phyloP scores from a whole-genome alignment of 2,329 filamentous ascomycete genomes.

The Fusarium robinianum region DNA sequence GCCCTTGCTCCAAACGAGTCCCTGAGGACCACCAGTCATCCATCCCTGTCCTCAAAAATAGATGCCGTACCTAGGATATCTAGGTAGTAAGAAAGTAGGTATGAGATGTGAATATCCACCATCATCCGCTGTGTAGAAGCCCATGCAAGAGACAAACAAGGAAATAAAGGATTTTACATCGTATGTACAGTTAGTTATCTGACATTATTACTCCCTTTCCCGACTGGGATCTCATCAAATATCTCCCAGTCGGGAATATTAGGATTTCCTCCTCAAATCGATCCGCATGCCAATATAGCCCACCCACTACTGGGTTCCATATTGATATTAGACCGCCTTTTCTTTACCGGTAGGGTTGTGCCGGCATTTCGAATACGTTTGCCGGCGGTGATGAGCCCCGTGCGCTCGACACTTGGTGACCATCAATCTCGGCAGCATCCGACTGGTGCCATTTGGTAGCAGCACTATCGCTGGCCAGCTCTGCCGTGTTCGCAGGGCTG shows the following conservation, averaged over 20 bases:
- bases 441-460: constrained; percentile 43
- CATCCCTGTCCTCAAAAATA: no score
- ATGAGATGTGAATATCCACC: constrained; percentile 11
- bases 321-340: no score
- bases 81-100: constrained; percentile 11
- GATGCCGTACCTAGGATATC: no score
- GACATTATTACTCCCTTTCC: constrained; percentile 36
- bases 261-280: constrained; percentile 15
- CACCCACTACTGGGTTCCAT: no score
- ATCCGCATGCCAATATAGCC: constrained; percentile 1
- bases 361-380: constrained; percentile 51
- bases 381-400: constrained; percentile 35
- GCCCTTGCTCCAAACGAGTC: no score
- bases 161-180: constrained; percentile 30
- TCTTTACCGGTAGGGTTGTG: constrained; percentile 43
- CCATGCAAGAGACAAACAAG: constrained; percentile 29
- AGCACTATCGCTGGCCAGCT: constrained; percentile 42
- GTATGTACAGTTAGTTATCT: constrained; percentile 40
- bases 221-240: constrained; percentile 14
- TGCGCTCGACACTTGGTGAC: constrained; percentile 39
- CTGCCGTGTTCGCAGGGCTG: constrained; percentile 35
- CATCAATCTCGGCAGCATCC: constrained; percentile 47
- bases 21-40: no score
- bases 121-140: constrained; percentile 22
- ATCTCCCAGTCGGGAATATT: constrained; percentile 15